A percentile compares a stretch with the other conserved stretches of the same genome.
Conservation (phyloP, 768 basidiomycete species). For the Rhodotorula kratochvilovae region DNA sequence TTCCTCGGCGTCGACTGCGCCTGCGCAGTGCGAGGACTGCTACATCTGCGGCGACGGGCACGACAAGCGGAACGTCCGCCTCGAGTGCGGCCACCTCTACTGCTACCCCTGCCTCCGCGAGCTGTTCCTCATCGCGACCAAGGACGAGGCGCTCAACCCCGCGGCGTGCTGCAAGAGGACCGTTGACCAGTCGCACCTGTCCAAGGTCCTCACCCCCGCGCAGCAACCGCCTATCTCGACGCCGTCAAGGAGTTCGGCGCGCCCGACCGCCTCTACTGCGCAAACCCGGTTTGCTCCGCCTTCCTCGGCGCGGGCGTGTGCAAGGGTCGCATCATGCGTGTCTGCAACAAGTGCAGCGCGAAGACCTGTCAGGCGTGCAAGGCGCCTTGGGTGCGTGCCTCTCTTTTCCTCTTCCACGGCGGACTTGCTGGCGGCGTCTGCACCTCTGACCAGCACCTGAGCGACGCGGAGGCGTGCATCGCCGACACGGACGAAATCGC, state of each 20-base stretch:
- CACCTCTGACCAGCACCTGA: background rate
- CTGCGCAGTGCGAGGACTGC: background rate
- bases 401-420: too few relatives aligned
- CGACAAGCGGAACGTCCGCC: background rate
- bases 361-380: slow-evolving; percentile 1
- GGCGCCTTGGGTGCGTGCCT: background rate
- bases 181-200: background rate
- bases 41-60: background rate
- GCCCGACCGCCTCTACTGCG: slow-evolving; percentile 1
- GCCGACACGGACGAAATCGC: background rate
- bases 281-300: background rate
- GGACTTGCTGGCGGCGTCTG: too few relatives aligned
- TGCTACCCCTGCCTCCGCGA: background rate
- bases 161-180: background rate
- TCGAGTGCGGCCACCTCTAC: slow-evolving; percentile 1
- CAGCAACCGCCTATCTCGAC: background rate
- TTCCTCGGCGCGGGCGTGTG: background rate
- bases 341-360: background rate
- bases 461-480: background rate
- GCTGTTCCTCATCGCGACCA: slow-evolving; percentile 2
- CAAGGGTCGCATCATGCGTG: background rate
- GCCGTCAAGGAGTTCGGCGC: background rate
- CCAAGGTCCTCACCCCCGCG: too few relatives aligned
- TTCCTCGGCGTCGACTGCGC: too few relatives aligned
- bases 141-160: slow-evolving; percentile 1